Evolutionary conservation across 176 grass and related monocot species (phyloP).

Genomic region (Cocos nucifera): DNA sequence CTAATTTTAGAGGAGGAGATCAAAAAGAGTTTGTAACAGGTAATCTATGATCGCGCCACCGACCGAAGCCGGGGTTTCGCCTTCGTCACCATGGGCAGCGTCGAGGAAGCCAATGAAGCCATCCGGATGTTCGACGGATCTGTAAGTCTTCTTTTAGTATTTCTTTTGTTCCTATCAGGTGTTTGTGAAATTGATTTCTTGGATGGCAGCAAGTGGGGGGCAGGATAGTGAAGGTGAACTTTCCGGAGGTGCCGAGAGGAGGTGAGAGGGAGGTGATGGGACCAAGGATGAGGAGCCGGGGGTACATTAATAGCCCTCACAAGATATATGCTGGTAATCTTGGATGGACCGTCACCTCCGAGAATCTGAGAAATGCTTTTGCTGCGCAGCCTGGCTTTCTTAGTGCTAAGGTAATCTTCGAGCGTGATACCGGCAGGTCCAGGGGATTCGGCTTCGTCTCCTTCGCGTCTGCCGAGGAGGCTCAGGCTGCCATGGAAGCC

Average conservation of each 20-base stretch:
- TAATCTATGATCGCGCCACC: slow-evolving; percentile 74
- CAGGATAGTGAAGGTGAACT: slow-evolving; percentile 69
- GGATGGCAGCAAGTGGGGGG: slow-evolving; percentile 55
- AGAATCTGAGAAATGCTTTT: slow-evolving; percentile 46
- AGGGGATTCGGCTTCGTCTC: slow-evolving; percentile 81
- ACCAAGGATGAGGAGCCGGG: slow-evolving; percentile 23
- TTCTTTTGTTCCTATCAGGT: slow-evolving; percentile 4
- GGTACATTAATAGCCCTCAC: slow-evolving; percentile 49
- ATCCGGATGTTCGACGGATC: slow-evolving; percentile 87
- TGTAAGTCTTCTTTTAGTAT: slow-evolving; percentile 28
- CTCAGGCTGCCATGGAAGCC: slow-evolving; percentile 50
- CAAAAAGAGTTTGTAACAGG: slow-evolving; percentile 14
- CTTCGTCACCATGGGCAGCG: slow-evolving; percentile 79
- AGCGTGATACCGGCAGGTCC: slow-evolving; percentile 55
- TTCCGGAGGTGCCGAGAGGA: slow-evolving; percentile 84
- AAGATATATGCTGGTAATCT: slow-evolving; percentile 92
- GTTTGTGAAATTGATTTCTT: background rate
- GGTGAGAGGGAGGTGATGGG: slow-evolving; percentile 41
- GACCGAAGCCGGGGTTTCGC: slow-evolving; percentile 78
- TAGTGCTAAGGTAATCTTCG: slow-evolving; percentile 66
- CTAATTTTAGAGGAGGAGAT: background rate
- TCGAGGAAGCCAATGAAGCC: slow-evolving; percentile 55
- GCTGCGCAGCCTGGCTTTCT: slow-evolving; percentile 44
- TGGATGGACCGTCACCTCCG: slow-evolving; percentile 68
- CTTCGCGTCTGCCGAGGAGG: slow-evolving; percentile 53